phyloP scores from a whole-genome alignment of 805 yeast species.

The Zygotorulaspora chibaensis region DNA sequence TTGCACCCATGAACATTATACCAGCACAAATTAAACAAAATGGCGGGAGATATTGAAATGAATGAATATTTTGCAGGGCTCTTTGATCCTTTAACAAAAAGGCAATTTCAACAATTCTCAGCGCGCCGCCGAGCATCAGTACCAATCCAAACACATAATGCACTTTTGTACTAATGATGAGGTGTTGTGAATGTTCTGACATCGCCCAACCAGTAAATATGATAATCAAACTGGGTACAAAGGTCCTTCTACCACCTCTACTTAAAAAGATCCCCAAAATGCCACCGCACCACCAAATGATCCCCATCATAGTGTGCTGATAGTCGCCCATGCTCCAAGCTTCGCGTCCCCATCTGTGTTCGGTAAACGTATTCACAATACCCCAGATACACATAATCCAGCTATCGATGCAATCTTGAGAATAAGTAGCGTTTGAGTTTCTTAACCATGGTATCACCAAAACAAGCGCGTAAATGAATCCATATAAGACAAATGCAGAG shows the following conservation, averaged over 20 bases:
- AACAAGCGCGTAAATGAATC: conserved; percentile 62
- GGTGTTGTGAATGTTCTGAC: conserved; percentile 81
- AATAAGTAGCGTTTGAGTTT: conserved; percentile 43
- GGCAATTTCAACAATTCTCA: conserved; percentile 74
- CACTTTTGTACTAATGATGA: conserved; percentile 76
- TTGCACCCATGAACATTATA: conserved; percentile 84
- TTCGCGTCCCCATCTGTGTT: conserved; percentile 90
- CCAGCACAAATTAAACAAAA: conserved; percentile 77
- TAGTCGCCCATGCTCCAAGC: conserved; percentile 90
- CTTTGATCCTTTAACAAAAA: conserved; percentile 66
- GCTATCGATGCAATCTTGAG: conserved; percentile 86
- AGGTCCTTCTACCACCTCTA: conserved; percentile 61
- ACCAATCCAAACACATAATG: conserved; percentile 83
- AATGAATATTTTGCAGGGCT: conserved; percentile 44
- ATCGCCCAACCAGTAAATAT: conserved; percentile 92
- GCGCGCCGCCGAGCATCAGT: conserved; percentile 71
- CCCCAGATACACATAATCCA: conserved; percentile 85
- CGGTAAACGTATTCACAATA: conserved; percentile 89
- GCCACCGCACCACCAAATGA: conserved; percentile 95
- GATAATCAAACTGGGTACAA: conserved; percentile 75
- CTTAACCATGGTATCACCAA: conserved; percentile 74
- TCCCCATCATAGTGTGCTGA: conserved; percentile 95
- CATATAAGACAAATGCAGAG: conserved; percentile 75
- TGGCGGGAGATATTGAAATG: conserved; percentile 87
- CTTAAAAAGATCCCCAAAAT: conserved; percentile 76